phyloP scores from a whole-genome alignment of 2,329 filamentous ascomycete genomes.

The Cladophialophora chaetospira region DNA sequence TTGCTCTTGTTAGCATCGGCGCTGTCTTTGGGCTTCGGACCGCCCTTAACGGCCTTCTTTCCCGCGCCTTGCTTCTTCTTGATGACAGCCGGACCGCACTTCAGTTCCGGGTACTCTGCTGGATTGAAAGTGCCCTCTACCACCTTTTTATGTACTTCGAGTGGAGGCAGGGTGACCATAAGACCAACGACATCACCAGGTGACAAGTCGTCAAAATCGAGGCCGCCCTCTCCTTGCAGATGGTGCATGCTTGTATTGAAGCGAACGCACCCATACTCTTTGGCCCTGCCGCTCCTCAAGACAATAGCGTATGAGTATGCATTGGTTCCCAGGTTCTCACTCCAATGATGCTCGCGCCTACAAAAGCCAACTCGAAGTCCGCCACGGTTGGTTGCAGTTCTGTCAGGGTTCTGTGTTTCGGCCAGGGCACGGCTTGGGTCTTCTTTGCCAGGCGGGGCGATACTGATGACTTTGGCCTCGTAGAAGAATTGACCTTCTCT shows the following conservation, averaged over 20 bases:
- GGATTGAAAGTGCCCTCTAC: slow-evolving; percentile 87
- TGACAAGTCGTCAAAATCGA: slow-evolving; percentile 74
- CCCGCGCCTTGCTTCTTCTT: slow-evolving; percentile 30
- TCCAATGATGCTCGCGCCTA: slow-evolving; percentile 42
- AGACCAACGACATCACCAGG: slow-evolving; percentile 94
- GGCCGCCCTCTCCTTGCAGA: slow-evolving; percentile 84
- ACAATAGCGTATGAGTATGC: slow-evolving; percentile 34
- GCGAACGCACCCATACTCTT: slow-evolving; percentile 63
- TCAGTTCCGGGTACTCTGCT: slow-evolving; percentile 57
- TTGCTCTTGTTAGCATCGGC: slow-evolving; percentile 21
- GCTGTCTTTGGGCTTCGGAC: slow-evolving; percentile 27
- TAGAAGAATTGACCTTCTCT: slow-evolving; percentile 91
- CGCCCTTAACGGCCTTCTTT: slow-evolving; percentile 28
- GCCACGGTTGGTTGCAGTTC: slow-evolving; percentile 38
- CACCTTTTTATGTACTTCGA: slow-evolving; percentile 83
- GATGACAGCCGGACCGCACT: slow-evolving; percentile 31
- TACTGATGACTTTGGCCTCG: slow-evolving; percentile 79
- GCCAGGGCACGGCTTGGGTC: slow-evolving; percentile 32
- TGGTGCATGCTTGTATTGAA: slow-evolving; percentile 97
- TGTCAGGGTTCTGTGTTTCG: slow-evolving; percentile 28
- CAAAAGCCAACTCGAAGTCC: slow-evolving; percentile 54
- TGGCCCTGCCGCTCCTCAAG: slow-evolving; percentile 37
- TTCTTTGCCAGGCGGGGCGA: slow-evolving; percentile 61
- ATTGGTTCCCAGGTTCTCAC: slow-evolving; percentile 32
- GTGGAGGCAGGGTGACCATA: slow-evolving; percentile 85